Conservation (phyloP, 306 rosid species). For the Casuarina cunninghamiana region DNA sequence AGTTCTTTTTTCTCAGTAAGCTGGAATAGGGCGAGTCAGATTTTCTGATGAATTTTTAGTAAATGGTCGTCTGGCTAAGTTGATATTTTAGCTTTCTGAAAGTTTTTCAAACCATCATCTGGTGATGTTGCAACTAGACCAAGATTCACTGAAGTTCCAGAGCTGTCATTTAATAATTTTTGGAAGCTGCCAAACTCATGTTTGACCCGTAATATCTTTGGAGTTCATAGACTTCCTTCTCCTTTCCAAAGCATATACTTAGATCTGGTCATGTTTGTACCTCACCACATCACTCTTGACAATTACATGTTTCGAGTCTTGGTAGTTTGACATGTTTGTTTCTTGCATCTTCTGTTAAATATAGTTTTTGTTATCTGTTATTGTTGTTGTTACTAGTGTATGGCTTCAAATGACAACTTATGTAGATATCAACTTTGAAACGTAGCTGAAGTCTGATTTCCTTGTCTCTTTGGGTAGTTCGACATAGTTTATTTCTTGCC, state of each 20-base stretch:
- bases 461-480: conserved; percentile 8
- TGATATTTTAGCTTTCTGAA: neutral
- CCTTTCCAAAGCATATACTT: neutral
- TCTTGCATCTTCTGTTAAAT: neutral
- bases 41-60: neutral
- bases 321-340: neutral
- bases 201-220: neutral
- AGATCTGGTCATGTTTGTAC: neutral
- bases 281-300: neutral
- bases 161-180: neutral
- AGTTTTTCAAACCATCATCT: neutral
- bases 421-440: neutral
- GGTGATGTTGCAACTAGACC: neutral
- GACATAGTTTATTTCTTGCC: neutral
- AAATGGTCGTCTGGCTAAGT: neutral
- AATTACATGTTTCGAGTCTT: neutral
- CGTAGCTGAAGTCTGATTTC: conserved; percentile 20
- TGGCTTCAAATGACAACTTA: neutral
- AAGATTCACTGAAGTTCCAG: neutral
- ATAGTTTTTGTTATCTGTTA: neutral
- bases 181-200: neutral
- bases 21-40: neutral
- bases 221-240: neutral
- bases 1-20: neutral
- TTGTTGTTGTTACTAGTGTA: neutral